Conservation (phyloP, 2,329 filamentous ascomycete genomes). For the Reticulascus tulasneorum region DNA sequence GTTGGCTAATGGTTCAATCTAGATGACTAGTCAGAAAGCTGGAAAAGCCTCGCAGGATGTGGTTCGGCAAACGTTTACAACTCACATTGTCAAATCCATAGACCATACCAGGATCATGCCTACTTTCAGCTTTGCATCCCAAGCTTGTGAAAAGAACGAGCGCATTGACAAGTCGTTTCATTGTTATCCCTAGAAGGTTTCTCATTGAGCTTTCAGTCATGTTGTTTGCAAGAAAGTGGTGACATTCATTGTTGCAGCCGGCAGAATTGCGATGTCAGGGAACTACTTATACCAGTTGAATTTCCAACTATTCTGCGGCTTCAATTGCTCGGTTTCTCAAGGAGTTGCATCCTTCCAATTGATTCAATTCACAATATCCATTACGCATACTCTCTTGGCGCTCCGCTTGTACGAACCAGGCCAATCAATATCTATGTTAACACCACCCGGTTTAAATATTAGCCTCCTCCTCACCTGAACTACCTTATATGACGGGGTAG, state of each 20-base stretch:
- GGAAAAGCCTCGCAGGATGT: conserved; percentile 8
- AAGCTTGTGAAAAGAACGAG: conserved; percentile 17
- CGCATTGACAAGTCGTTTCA: too few relatives aligned
- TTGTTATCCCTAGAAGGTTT: too few relatives aligned
- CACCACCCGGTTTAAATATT: too few relatives aligned
- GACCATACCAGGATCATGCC: conserved; percentile 15
- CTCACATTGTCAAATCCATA: too few relatives aligned
- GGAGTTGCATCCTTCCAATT: conserved; percentile 9
- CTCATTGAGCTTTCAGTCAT: too few relatives aligned
- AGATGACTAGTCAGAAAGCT: conserved; percentile 12
- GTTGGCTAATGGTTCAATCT: conserved; percentile 26
- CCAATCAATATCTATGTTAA: too few relatives aligned
- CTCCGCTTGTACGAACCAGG: too few relatives aligned
- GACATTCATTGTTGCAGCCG: conserved; percentile 4
- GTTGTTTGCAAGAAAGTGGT: conserved; percentile 2
- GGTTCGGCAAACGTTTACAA: conserved; percentile 17
- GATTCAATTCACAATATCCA: neutral
- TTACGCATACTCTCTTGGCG: neutral
- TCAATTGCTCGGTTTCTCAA: too few relatives aligned
- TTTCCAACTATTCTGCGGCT: too few relatives aligned
- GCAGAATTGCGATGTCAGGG: conserved; percentile 8
- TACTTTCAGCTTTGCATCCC: conserved; percentile 17
- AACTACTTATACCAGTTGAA: conserved; percentile 14
- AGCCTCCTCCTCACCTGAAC: too few relatives aligned
- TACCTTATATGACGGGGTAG: too few relatives aligned